Evolutionary conservation across 306 rosid genomes (phyloP), one percentile per base, ranked within the genome.

Genomic region (Sicyos baderoa): DNA sequence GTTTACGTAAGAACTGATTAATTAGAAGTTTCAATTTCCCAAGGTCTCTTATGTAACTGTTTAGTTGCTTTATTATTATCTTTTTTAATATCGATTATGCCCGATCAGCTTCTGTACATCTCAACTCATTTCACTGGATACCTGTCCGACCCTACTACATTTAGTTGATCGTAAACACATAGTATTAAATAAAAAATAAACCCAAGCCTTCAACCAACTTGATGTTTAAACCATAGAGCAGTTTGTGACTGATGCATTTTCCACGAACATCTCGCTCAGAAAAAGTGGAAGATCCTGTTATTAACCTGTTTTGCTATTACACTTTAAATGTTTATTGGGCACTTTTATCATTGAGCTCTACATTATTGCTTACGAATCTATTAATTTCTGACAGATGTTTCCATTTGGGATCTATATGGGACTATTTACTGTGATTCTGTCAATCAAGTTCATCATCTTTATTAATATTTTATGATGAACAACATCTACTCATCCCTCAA

Each of bases 401-500:
- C 7, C 62, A 13, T 61, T 61, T n/a, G 27, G 50, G 16, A 2
- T 13, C 0, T 45, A 10, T 45, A 10, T 13, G 37, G 47, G 47
- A 47, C 35, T 35, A 14, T 59, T 7, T 37, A 9, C 13, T 32
- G 50, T 62, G 49, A 17, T 62, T 8, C 48, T 6, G 9, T 60
- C 1, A 8, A 35, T 62, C 51, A 37, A 62, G 49, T 10, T 59
- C 22, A 59, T 40, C 11, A 35, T 40, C 69, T 10, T 40, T 63
- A 63, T 40, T 63, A 19, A 19, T 15, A 37, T 40, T 63, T 63
- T 63, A 40, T 63, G 16, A 9, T 63, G 50, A 5, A 40, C 49
- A 32, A 9, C 68, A 63, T 63, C 69, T 18, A 17, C 69, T 40
- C 29, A 18, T 63, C 40, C 29, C 40, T 18, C 69, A 4, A 63